Evolutionary conservation across 192 early-diverging fungal species (phyloP).

Genomic region (Haplosporangium gracile): DNA sequence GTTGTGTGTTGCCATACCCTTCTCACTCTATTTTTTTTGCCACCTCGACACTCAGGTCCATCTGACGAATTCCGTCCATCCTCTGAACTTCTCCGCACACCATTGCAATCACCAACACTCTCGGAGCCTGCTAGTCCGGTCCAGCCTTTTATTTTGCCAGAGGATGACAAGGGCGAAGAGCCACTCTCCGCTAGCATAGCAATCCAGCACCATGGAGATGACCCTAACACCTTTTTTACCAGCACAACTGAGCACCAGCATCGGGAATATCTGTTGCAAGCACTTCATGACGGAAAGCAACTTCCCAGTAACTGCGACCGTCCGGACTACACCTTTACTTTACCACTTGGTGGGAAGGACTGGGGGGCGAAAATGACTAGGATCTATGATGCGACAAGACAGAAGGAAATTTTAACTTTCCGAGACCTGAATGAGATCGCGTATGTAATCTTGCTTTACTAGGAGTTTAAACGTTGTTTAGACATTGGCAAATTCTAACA

Average conservation of each 20-base stretch:
- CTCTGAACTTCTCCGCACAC: slow-evolving; percentile 15
- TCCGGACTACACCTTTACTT: slow-evolving; percentile 4
- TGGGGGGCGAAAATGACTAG: background rate
- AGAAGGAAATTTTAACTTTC: background rate
- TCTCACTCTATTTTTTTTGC: slow-evolving; percentile 1
- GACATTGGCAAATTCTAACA: background rate
- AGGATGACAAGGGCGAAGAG: background rate
- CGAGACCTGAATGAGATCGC: background rate
- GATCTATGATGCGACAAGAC: slow-evolving; percentile 6
- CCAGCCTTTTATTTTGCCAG: slow-evolving; percentile 6
- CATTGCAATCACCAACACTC: slow-evolving; percentile 7
- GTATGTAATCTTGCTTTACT: slow-evolving; percentile 10
- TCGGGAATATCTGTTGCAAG: background rate
- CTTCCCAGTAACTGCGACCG: slow-evolving; percentile 8
- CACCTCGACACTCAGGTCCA: background rate
- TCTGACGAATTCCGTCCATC: background rate
- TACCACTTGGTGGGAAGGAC: slow-evolving; percentile 6
- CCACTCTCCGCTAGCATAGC: background rate
- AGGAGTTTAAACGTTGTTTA: background rate
- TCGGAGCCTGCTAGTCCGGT: slow-evolving; percentile 12
- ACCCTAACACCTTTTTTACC: background rate
- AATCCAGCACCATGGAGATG: background rate
- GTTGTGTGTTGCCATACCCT: background rate
- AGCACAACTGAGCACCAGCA: slow-evolving; percentile 1
- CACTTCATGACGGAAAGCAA: background rate